Conservation (phyloP, 768 basidiomycete genomes). For the Mycena kentingensis region DNA sequence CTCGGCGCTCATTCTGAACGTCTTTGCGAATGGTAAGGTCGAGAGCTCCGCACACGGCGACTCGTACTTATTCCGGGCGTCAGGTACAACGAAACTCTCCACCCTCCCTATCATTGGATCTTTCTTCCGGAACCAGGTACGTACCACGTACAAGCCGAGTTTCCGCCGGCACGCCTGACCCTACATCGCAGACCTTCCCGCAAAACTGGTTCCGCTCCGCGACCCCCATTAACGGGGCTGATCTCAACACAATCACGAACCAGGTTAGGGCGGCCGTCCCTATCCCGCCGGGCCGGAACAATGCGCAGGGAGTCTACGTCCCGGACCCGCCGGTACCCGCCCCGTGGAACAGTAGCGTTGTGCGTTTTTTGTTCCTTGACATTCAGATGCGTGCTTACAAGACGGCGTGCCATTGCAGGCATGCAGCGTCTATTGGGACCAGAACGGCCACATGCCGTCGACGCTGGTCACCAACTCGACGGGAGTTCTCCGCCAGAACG, state of each 20-base stretch:
- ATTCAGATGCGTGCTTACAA: no score
- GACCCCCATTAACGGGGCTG: slow-evolving; percentile 9
- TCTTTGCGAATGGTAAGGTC: slow-evolving; percentile 20
- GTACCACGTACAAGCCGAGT: no score
- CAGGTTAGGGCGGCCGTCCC: slow-evolving; percentile 3
- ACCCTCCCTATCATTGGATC: no score
- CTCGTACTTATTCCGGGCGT: neutral
- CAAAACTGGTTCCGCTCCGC: slow-evolving; percentile 17
- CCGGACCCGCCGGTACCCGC: slow-evolving; percentile 16
- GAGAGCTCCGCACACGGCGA: neutral
- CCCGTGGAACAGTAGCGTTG: slow-evolving; percentile 21
- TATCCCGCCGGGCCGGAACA: slow-evolving; percentile 10
- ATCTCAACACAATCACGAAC: neutral
- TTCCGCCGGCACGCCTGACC: no score
- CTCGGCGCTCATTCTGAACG: slow-evolving; percentile 4
- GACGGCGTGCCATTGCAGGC: no score
- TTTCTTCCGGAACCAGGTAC: no score
- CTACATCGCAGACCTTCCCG: slow-evolving; percentile 19
- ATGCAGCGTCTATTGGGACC: no score
- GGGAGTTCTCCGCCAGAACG: no score
- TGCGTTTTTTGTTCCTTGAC: no score
- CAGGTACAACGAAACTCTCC: slow-evolving; percentile 18
- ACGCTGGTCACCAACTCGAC: no score
- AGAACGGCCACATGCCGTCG: no score
- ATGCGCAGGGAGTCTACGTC: slow-evolving; percentile 18